Evolutionary conservation across 352 stramenopile species (phyloP), one percentile per base, ranked within the genome.

Genomic region (Hyaloperonospora brassicae): DNA sequence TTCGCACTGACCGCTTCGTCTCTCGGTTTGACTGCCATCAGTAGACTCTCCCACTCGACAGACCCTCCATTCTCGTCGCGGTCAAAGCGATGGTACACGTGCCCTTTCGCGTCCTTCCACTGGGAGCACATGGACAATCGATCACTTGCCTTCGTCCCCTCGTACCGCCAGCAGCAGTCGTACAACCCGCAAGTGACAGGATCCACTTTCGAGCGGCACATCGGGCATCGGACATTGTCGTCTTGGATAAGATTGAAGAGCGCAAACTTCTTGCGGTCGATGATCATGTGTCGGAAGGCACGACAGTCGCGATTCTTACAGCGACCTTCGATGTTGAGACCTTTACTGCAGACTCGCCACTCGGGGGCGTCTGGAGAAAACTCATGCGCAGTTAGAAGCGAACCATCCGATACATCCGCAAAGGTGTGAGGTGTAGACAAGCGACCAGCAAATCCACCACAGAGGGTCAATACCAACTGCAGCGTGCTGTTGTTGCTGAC

Each of bases 171-270:
- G 1, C 36, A 47, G 21, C 68, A 76, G 23, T 68, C 54, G 31
- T 73, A 71, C 34, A 73, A 68, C 0, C 64, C 68, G 30, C 68
- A 76, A 0, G 60, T 64, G 6, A 66, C 10, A 5, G 64, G 60
- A 2, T 55, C 50, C 5, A 76, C 50, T 1, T 38, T 27, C 2
- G 1, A n/a, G 12, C 31, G 6, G 17, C 67, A 72, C 0, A 31
- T n/a, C 11, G 46, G 46, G n/a, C 12, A 63, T 38, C 38, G 50
- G 63, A 50, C 58, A 70, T 10, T 23, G 1, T 27, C 17, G 25
- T 66, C 59, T 24, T 21, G 7, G 1, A 62, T 21, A 14, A 75
- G 45, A 38, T 75, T 71, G 50, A 75, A 60, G 4, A 12, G 0
- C 13, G 35, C 5, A 38, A 66, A 69, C 0, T 47, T 13, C 14